These are phyloP conservation scores for Phytopythium ostracodes DNA, from an alignment of 352 stramenopile genomes.

Conservation along the genomic window DNA sequence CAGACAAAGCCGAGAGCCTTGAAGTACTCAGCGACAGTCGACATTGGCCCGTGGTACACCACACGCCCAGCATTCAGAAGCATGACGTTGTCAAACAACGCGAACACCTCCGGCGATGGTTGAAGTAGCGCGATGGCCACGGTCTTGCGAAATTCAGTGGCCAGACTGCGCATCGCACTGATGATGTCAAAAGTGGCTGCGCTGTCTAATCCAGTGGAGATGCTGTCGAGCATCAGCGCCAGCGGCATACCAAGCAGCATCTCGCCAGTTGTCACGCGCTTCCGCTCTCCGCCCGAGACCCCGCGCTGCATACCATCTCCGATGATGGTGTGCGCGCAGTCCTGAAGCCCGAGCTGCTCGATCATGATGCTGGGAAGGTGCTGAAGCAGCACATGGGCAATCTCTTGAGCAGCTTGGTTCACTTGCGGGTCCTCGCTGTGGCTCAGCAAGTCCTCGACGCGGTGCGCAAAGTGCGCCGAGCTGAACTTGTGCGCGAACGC, in stretches of 20 bases:
- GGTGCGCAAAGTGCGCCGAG: slow-evolving; percentile 22
- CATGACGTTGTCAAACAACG: slow-evolving; percentile 53
- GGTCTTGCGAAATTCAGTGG: slow-evolving; percentile 30
- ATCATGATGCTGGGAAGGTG: slow-evolving; percentile 28
- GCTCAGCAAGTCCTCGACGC: slow-evolving; percentile 40
- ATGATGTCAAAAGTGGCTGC: slow-evolving; percentile 57
- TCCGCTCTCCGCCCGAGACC: slow-evolving; percentile 86
- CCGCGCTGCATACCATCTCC: slow-evolving; percentile 44
- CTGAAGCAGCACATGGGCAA: slow-evolving; percentile 19
- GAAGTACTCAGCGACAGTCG: slow-evolving; percentile 31
- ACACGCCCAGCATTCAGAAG: slow-evolving; percentile 66
- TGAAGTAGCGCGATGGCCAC: slow-evolving; percentile 85
- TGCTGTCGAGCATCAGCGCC: slow-evolving; percentile 71
- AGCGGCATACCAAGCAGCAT: slow-evolving; percentile 77
- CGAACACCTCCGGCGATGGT: slow-evolving; percentile 51
- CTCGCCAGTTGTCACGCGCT: slow-evolving; percentile 84
- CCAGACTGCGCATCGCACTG: slow-evolving; percentile 24
- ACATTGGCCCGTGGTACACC: slow-evolving; percentile 58
- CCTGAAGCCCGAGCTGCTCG: slow-evolving; percentile 31
- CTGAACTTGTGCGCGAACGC: slow-evolving; percentile 88
- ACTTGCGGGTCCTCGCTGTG: slow-evolving; percentile 5
- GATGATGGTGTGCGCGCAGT: slow-evolving; percentile 44
- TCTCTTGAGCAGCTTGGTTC: slow-evolving; percentile 23
- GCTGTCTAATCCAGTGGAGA: slow-evolving; percentile 54
- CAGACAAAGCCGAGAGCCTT: slow-evolving; percentile 36